phyloP scores from a whole-genome alignment of 1,284 basidiomycete genomes.

The Mycena citricolor region DNA sequence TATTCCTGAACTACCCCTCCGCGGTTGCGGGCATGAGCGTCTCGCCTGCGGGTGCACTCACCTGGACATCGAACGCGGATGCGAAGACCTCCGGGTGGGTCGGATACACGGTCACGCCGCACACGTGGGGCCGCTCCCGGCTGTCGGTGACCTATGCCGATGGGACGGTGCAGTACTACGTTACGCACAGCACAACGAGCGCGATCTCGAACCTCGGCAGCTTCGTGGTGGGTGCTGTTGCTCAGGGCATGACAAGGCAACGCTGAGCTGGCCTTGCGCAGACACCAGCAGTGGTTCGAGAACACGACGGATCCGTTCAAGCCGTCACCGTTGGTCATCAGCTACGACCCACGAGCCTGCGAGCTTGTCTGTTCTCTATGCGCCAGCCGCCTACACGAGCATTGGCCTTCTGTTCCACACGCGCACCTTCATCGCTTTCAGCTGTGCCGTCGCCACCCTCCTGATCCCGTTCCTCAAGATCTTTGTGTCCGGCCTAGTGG shows the following conservation, averaged over 20 bases:
- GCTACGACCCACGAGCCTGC: constrained; percentile 52
- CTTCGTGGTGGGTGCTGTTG: constrained; percentile 38
- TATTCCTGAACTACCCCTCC: constrained; percentile 50
- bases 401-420: too few species aligned
- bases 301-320: constrained; percentile 51
- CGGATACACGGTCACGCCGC: constrained; percentile 48
- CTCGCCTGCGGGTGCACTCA: constrained; percentile 48
- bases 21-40: constrained; percentile 44
- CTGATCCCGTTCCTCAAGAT: too few species aligned
- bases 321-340: constrained; percentile 55
- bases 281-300: constrained; percentile 54
- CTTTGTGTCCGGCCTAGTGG: too few species aligned
- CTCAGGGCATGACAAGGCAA: too few species aligned
- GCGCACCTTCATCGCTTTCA: too few species aligned
- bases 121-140: constrained; percentile 51
- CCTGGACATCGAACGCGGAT: constrained; percentile 46
- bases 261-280: too few species aligned
- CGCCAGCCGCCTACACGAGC: too few species aligned
- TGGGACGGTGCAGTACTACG: constrained; percentile 52
- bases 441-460: too few species aligned
- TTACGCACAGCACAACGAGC: constrained; percentile 48
- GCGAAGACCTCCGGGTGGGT: constrained; percentile 43
- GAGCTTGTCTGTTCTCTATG: too few species aligned
- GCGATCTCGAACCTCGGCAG: constrained; percentile 50
- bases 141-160: constrained; percentile 52